Evolutionary conservation across 257 asterid genomes (phyloP).

Genomic region (Hygrophila difformis): DNA sequence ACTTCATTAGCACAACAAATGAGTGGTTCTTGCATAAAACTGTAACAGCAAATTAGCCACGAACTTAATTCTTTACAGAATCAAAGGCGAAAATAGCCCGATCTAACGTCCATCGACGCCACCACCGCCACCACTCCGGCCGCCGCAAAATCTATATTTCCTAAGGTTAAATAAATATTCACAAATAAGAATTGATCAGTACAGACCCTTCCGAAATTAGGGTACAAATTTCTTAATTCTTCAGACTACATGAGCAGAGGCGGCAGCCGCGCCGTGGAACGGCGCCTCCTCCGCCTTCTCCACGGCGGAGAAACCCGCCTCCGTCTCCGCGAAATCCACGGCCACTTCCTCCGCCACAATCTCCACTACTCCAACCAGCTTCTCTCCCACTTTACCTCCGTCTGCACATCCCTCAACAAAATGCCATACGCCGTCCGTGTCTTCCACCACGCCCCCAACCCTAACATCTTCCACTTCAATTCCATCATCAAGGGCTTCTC

Average conservation of each 20-base stretch:
- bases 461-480: constrained; percentile 26
- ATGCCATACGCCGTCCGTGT: constrained; percentile 26
- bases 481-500: constrained; percentile 29
- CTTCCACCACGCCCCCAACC: constrained; percentile 17
- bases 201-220: too few relatives aligned
- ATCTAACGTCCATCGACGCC: too few relatives aligned
- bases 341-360: constrained; percentile 24
- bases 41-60: too few relatives aligned
- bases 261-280: constrained; percentile 21
- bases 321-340: constrained; percentile 26
- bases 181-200: too few relatives aligned
- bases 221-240: too few relatives aligned
- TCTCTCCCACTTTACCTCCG: constrained; percentile 24
- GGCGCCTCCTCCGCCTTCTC: constrained; percentile 30
- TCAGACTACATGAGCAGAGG: constrained; percentile 16
- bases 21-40: too few relatives aligned
- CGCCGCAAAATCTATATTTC: too few relatives aligned
- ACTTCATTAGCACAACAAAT: too few relatives aligned
- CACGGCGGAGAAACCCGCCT: constrained; percentile 23
- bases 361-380: constrained; percentile 28
- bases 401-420: constrained; percentile 17
- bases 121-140: too few relatives aligned
- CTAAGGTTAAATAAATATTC: too few relatives aligned
- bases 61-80: too few relatives aligned
- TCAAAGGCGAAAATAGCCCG: too few relatives aligned